Base-by-base conservation (phyloP, 2,329 filamentous ascomycete species). In the Biscogniauxia sp. region DNA sequence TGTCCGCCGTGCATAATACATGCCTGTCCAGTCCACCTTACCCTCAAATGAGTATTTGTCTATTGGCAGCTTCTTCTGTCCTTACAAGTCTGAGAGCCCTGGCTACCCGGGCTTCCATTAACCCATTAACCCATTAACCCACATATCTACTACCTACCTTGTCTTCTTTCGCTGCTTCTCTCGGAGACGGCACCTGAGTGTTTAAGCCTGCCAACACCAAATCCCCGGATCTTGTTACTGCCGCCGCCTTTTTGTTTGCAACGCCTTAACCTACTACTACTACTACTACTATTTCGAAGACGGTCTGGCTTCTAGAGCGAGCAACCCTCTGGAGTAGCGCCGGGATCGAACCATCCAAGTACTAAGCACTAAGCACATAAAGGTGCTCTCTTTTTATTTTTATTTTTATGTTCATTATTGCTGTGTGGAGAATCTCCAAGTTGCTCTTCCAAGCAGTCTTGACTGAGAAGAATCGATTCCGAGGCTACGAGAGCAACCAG, bases 401-500 rank as follows among this genome's bases (percentile, higher is more conserved):
- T 23, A 2, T 23, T 32, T 32, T 7, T n/a, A n/a, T n/a, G n/a
- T n/a, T n/a, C n/a, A n/a, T 32, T 32, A 2, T 60, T 64, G 54
- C 57, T 54, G 57, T 54, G 61, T 62, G 62, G 61, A 62, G 59
- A 62, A 58, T 41, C 55, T 56, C 64, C 59, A 55, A 60, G 25
- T 54, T 64, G 64, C 60, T 59, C 59, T 65, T 61, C 63, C 58
- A 61, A 66, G 60, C 60, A 62, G 57, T 59, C 61, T 32, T 51
- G 60, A 65, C 59, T 55, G 63, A 63, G 9, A 32, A 63, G 9
- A 32, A 32, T 32, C 28, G 28, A 63, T 62, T 68, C 62, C 61
- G 66, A 67, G 62, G 61, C 64, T 60, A 57, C 64, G 58, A 64
- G 55, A 60, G 59, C 7, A 61, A 67, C 57, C 66, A 64, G 59